Conservation (phyloP, 208 protist genomes). For the Leishmania amazonensis region DNA sequence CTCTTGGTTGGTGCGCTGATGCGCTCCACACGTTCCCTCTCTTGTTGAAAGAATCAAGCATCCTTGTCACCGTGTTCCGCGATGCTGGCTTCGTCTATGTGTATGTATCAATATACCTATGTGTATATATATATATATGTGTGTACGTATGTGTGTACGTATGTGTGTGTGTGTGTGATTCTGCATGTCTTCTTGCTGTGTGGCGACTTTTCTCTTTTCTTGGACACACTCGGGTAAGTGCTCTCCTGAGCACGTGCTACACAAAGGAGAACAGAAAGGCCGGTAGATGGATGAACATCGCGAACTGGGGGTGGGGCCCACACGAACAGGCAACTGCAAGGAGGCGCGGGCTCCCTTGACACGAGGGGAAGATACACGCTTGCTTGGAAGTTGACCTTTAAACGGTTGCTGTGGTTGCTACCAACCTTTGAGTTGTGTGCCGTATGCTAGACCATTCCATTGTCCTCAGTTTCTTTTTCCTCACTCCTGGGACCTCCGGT, state of each 20-base stretch:
- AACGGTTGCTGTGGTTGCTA: no score
- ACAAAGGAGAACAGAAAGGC: no score
- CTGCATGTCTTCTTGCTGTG: neutral
- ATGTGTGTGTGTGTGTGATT: neutral
- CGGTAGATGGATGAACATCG: no score
- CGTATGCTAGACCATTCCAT: neutral
- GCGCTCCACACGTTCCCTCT: neutral
- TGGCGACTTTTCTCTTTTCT: neutral
- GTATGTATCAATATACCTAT: neutral
- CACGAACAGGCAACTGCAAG: no score
- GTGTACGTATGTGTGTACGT: neutral
- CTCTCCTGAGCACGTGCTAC: no score
- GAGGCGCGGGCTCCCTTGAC: no score
- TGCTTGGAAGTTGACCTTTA: no score
- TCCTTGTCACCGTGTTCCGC: no score
- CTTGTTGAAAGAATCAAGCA: neutral
- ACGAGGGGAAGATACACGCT: no score
- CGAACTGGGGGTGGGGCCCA: no score
- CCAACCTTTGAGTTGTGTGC: no score
- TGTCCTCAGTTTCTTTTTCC: neutral
- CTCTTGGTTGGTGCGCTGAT: neutral
- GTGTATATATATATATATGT: neutral
- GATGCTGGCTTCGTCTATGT: neutral
- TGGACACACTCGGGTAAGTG: neutral
- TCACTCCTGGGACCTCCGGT: no score